Base-by-base conservation (phyloP, 495 filamentous ascomycete genomes). In the Hypoxylon lienhwacheense region DNA sequence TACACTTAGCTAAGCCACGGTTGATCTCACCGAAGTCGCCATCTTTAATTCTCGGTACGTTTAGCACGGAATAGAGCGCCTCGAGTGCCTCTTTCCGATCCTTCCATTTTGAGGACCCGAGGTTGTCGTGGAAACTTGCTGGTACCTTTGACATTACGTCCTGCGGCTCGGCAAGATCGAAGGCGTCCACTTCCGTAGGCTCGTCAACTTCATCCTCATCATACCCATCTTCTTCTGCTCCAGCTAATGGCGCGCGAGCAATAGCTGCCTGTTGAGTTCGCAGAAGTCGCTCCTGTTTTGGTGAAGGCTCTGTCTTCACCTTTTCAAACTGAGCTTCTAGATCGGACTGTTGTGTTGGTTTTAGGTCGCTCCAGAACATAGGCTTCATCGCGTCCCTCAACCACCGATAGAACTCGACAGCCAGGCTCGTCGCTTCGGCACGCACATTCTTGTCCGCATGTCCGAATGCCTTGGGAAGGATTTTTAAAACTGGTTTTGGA, bases 401-500 rank as follows among this genome's bases (percentile, higher is more conserved):
- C 95, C 95, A 99, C 67, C 95, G 78, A 71, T 97, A 99, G 34
- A 99, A 81, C 63, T 97, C 95, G 40, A 96, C 91, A 0, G 91
- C 86, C 21, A 99, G 76, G 57, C 87, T 90, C 40, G 93, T 92
- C 20, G 90, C 89, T 70, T 97, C 95, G 1, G 91, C 90, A 64
- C 95, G 86, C 10, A 99, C 95, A 66, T 97, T 97, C 70, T 99
- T 99, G 77, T 99, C 95, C 3, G 95, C 91, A 69, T 97, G 93
- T 10, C 89, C 88, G 59, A 96, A 99, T 14, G 85, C 85, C 67
- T 95, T 96, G 0, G 95, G 91, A 7, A 99, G 74, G 7, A 81
- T 72, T 66, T 97, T 99, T 29, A 99, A 77, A n/a, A 91, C 85
- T 1, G 90, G 89, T 66, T 97, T 99, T 7, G 95, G 95, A 66